A percentile compares a stretch with the other conserved stretches of the same genome.
These are phyloP conservation scores for Lathyrus oleraceus DNA, from an alignment of 306 rosid genomes.

Conservation along the genomic window DNA sequence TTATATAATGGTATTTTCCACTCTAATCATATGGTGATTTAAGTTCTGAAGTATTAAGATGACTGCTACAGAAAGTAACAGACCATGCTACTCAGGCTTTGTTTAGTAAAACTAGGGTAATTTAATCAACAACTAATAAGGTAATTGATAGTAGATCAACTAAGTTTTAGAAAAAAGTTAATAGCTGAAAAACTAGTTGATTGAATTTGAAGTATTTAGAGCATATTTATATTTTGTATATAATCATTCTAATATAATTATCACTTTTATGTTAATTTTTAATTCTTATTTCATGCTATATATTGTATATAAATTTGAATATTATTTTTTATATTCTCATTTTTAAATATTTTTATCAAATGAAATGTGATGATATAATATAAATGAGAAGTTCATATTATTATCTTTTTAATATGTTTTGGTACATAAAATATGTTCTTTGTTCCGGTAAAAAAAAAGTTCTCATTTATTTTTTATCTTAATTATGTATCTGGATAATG, in stretches of 20 bases:
- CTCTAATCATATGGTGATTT: not conserved
- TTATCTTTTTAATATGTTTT: not conserved
- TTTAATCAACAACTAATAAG: not conserved
- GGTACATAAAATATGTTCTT: not conserved
- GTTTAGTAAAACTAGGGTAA: not conserved
- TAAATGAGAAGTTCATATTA: not conserved
- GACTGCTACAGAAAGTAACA: not conserved
- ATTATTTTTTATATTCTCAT: not conserved
- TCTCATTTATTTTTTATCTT: not conserved
- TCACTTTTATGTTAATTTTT: not conserved
- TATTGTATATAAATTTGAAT: not conserved
- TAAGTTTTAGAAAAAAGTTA: not conserved
- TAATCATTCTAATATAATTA: not conserved
- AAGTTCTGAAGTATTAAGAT: not conserved
- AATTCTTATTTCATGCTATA: not conserved
- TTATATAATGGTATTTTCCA: not conserved
- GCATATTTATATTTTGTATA: not conserved
- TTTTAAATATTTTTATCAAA: not conserved
- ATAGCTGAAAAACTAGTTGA: not conserved
- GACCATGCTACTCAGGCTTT: not conserved
- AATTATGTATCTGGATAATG: not conserved
- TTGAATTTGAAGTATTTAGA: not conserved
- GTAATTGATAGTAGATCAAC: not conserved
- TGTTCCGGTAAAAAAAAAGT: not conserved
- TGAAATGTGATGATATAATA: not conserved